phyloP scores from a whole-genome alignment of 257 asterid species.

The Scutellaria barbata region DNA sequence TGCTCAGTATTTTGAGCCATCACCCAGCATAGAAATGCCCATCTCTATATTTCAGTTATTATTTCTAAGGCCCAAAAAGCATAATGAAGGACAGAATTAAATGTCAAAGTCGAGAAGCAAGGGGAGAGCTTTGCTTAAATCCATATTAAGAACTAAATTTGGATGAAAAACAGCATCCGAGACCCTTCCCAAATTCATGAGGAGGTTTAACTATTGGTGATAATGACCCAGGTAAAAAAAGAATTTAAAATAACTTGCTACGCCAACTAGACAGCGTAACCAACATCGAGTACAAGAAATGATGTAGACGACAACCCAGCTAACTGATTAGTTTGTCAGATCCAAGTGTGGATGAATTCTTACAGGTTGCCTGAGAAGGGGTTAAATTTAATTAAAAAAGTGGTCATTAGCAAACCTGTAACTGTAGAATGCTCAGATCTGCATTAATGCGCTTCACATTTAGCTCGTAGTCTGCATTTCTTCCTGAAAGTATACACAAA shows the following conservation, averaged over 20 bases:
- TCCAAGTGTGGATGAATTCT: slow-evolving; percentile 10
- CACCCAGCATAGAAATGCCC: slow-evolving; percentile 7
- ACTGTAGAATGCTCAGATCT: slow-evolving; percentile 69
- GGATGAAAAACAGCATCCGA: slow-evolving; percentile 2
- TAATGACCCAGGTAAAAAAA: slow-evolving; percentile 7
- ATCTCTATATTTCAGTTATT: slow-evolving; percentile 7
- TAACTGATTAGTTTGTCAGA: slow-evolving; percentile 3
- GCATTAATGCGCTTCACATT: slow-evolving; percentile 92
- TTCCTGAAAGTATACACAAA: slow-evolving; percentile 54
- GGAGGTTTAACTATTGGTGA: slow-evolving; percentile 10
- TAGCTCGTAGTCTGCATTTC: slow-evolving; percentile 52
- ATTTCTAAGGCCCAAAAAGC: slow-evolving; percentile 1
- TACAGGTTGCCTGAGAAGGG: slow-evolving; percentile 7
- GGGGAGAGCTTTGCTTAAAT: not conserved
- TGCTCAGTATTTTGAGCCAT: not conserved
- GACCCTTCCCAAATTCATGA: not conserved
- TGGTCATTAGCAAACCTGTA: slow-evolving; percentile 62
- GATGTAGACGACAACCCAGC: slow-evolving; percentile 5
- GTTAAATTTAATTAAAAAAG: not conserved
- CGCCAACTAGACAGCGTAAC: not conserved
- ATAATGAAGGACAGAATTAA: not conserved
- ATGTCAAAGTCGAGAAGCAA: not conserved
- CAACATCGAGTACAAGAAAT: slow-evolving; percentile 9
- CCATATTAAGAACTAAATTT: not conserved
- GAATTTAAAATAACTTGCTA: not conserved